Evolutionary conservation across 352 stramenopile genomes (phyloP).

Genomic region (Phytophthora brassicae): DNA sequence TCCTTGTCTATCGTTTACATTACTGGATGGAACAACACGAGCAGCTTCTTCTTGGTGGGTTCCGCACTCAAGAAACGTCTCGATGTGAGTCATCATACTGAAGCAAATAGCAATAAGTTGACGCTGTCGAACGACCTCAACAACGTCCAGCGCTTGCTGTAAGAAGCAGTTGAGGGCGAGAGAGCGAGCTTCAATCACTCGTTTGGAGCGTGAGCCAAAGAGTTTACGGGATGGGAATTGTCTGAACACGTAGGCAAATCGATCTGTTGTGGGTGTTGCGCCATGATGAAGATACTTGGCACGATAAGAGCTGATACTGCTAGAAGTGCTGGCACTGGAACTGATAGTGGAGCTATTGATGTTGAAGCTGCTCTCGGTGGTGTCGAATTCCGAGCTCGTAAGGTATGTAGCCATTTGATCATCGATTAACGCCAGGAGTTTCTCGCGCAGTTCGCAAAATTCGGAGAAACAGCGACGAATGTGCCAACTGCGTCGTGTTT

Average conservation of each 20-base stretch:
- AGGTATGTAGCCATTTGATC: conserved; percentile 38
- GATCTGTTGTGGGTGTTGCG: conserved; percentile 25
- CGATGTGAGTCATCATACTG: conserved; percentile 68
- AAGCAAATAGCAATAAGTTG: conserved; percentile 74
- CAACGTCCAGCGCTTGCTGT: conserved; percentile 50
- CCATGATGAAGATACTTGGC: conserved; percentile 13
- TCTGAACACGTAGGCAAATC: conserved; percentile 63
- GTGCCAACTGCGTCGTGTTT: conserved; percentile 53
- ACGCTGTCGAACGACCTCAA: conserved; percentile 56
- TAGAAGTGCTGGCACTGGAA: conserved; percentile 19
- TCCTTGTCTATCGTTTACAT: conserved; percentile 6
- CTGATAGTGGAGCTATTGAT: conserved; percentile 15
- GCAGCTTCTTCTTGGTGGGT: conserved; percentile 28
- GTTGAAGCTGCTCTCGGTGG: conserved; percentile 21
- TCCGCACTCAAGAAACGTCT: conserved; percentile 60
- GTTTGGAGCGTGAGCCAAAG: conserved; percentile 67
- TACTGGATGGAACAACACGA: conserved; percentile 8
- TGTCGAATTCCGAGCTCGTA: conserved; percentile 21
- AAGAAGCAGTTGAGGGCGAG: conserved; percentile 65
- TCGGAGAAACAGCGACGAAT: conserved; percentile 73
- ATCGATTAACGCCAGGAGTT: conserved; percentile 63
- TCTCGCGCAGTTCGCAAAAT: conserved; percentile 73
- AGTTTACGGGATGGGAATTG: conserved; percentile 68
- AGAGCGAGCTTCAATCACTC: conserved; percentile 67
- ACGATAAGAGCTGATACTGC: conserved; percentile 25